Base-by-base conservation (phyloP, 2,329 filamentous ascomycete genomes). In the Ascochyta pisi region DNA sequence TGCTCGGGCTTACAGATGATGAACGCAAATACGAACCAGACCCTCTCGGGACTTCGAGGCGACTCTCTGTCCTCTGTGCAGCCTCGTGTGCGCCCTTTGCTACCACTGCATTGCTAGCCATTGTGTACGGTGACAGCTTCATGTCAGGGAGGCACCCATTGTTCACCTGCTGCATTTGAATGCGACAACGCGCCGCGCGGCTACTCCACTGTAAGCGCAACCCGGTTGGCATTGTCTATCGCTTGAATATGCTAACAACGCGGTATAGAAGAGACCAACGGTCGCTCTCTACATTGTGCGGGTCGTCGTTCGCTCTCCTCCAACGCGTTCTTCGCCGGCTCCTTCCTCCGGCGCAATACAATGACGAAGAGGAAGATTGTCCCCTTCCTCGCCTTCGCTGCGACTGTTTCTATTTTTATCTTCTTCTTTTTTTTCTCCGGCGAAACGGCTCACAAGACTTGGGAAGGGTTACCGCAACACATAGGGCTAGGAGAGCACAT, bases 401-500 rank as follows among this genome's bases (percentile, higher is more conserved):
- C 65, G n/a, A 59, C 67, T 34, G 39, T 69, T 29, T 61, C 76
- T 44, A 67, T 78, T 39, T 64, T 78, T 54, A 65, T 77, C 52
- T 76, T 79, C 62, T 69, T 79, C 52, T 77, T 26, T 8, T 69
- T 79, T 51, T 77, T 77, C 57, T 74, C 75, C 27, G 70, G 63
- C 48, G 60, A 65, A 19, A 62, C 67, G 16, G 61, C 65, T 13
- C 69, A 67, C 38, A 67, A 74, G 41, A 69, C 73, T 59, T 78
- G 75, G 74, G 68, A 64, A 29, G 65, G 66, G 2, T 45, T 79
- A 23, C 78, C 78, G 22, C 76, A 80, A 56, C 66, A 73, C 38
- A 57, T 80, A 31, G 76, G 76, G 15, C 51, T 79, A 6, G 76
- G 76, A n/a, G 75, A 78, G 15, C 66, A 71, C 35, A 41, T 73